Evolutionary conservation across 2,329 filamentous ascomycete genomes (phyloP), one percentile per base, ranked within the genome.

Genomic region (Allantophomopsis lycopodina): DNA sequence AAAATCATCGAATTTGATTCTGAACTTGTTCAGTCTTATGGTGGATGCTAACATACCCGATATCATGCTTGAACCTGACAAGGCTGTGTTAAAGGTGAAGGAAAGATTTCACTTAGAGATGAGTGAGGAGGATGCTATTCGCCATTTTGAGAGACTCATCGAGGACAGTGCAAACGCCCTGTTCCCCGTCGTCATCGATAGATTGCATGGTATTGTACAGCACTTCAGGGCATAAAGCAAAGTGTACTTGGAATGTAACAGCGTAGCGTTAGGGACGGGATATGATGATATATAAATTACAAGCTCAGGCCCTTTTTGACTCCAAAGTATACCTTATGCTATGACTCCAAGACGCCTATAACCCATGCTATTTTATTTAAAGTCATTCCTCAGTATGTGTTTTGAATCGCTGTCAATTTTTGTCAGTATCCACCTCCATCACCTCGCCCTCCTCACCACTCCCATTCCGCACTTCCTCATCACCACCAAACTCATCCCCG

Each of bases 11-110:
- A 93, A 89, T 50, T 67, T 98, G 46, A 93, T 98, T 32, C 69
- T 98, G 20, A 98, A 98, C 53, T 60, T 98, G 35, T 98, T 98
- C 59, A 87, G 84, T 52, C 68, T 98, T 42, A 98, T 98, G 91
- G 83, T 94, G 13, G 87, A 96, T 57, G 89, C 91, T 32, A 94
- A 94, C 54, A 94, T 98, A 43, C 91, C 88, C 0, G 93, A 96
- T 51, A 93, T 98, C 53, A 79, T 83, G 42, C 71, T 94, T 16
- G 87, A 94, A 62, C 83, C 86, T 10, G 88, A 95, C 60, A 93
- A 93, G 62, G 88, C 86, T 10, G 89, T 96, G 13, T 66, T 88
- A 50, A 98, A 96, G 63, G 89, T 98, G 5, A 81, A 91, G 56
- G 91, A 98, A 62, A 68, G 91, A 31, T 94, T 98, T 58, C 87